These are phyloP conservation scores for Mycotypha africana DNA, from an alignment of 371 early-diverging fungal genomes.

Conservation along the genomic window DNA sequence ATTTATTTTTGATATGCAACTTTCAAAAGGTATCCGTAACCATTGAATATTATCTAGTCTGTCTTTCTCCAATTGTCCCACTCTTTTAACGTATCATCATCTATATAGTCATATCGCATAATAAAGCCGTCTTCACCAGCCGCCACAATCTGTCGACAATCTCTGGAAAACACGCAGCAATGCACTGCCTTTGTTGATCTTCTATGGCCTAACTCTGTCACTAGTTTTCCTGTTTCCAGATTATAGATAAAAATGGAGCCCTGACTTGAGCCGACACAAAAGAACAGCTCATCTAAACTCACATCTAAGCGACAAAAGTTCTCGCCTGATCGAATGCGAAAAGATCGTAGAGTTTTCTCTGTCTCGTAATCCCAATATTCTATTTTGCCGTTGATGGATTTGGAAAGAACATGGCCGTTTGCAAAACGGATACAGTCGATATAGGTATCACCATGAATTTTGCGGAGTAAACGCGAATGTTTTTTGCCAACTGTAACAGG, in stretches of 20 bases:
- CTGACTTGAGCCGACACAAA: constrained; percentile 71
- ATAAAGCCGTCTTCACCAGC: constrained; percentile 78
- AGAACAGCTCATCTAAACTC: constrained; percentile 60
- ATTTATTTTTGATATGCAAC: too few species aligned
- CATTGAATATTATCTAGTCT: too few species aligned
- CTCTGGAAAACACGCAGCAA: constrained; percentile 72
- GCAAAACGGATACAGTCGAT: constrained; percentile 67
- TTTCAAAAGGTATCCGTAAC: too few species aligned
- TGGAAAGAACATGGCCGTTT: constrained; percentile 59
- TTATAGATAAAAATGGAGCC: constrained; percentile 69
- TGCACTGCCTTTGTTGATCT: constrained; percentile 74
- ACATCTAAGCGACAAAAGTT: constrained; percentile 42
- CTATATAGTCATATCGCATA: constrained; percentile 81
- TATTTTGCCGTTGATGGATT: constrained; percentile 70
- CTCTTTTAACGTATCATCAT: constrained; percentile 62
- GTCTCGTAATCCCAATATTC: constrained; percentile 67
- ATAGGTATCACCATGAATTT: constrained; percentile 33
- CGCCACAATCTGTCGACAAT: constrained; percentile 71
- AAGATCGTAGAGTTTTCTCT: constrained; percentile 28
- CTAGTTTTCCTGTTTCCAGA: constrained; percentile 55
- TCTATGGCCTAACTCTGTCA: constrained; percentile 69
- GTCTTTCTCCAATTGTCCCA: constrained; percentile 62
- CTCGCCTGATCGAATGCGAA: constrained; percentile 34
- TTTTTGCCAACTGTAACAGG: constrained; percentile 26
- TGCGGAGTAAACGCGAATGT: constrained; percentile 29